These are phyloP conservation scores for Globisporangium acanthophoron DNA, from an alignment of 352 stramenopile species.

Conservation along the genomic window DNA sequence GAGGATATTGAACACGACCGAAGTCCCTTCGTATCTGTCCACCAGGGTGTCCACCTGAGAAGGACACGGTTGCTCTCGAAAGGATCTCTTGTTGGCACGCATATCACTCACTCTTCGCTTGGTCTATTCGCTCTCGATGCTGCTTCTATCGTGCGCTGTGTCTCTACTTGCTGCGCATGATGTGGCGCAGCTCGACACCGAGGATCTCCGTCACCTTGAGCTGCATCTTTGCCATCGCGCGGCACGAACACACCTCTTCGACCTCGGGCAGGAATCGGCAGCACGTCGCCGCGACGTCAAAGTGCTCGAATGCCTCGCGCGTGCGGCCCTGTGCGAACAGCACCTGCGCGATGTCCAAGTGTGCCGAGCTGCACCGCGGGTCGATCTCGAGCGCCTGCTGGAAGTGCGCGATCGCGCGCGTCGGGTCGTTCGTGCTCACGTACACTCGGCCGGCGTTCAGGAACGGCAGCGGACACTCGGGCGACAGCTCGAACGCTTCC, in stretches of 20 bases:
- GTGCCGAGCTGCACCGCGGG: slow-evolving; percentile 67
- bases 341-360: slow-evolving; percentile 83
- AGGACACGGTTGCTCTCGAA: too few relatives aligned
- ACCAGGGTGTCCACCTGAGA: too few relatives aligned
- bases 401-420: slow-evolving; percentile 77
- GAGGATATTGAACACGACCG: too few relatives aligned
- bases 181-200: slow-evolving; percentile 79
- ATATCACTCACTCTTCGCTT: neutral
- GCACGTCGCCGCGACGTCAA: slow-evolving; percentile 57
- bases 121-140: neutral
- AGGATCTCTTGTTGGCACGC: too few relatives aligned
- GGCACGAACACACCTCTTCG: slow-evolving; percentile 72
- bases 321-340: slow-evolving; percentile 78
- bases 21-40: too few relatives aligned
- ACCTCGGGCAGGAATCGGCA: slow-evolving; percentile 82
- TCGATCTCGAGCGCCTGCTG: slow-evolving; percentile 74
- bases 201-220: slow-evolving; percentile 81
- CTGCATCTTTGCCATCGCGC: slow-evolving; percentile 82
- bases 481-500: slow-evolving; percentile 62
- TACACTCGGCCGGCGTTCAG: slow-evolving; percentile 81
- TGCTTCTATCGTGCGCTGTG: neutral
- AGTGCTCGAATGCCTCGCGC: slow-evolving; percentile 66
- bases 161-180: slow-evolving; percentile 72
- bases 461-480: slow-evolving; percentile 74
- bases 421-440: slow-evolving; percentile 76